Base-by-base conservation (phyloP, 169 alveolate genomes). In the Sarcocystis neurona region DNA sequence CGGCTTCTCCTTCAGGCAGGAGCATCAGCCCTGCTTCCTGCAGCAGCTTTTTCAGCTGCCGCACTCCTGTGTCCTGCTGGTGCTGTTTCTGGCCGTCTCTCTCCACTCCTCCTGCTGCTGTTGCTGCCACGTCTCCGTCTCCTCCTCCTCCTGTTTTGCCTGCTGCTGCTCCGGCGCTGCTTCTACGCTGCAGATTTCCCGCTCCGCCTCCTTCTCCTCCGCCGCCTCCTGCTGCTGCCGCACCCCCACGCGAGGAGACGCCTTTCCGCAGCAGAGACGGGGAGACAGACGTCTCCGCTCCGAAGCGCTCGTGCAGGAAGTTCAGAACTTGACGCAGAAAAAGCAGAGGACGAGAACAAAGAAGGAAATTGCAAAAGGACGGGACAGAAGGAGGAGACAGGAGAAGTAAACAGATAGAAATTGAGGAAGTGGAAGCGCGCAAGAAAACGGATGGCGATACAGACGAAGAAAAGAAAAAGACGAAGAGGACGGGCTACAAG, bases 21-120 rank as follows among this genome's bases (percentile, higher is more conserved):
- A 79, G 87, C 87, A 79, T 79, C 34, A 79, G 58, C 48, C 87
- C 87, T 27, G 72, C 77, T 39, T 79, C 87, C 56, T 79, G 70
- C 48, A 79, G 87, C 39, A 79, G 53, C 77, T 79, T 43, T 23
- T 79, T 60, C 87, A 79, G 77, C 87, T 79, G 77, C 44, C n/a
- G n/a, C n/a, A n/a, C n/a, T n/a, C n/a, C n/a, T n/a, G n/a, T n/a
- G n/a, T n/a, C n/a, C n/a, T n/a, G n/a, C n/a, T n/a, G n/a, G n/a
- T n/a, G n/a, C n/a, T n/a, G n/a, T n/a, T n/a, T n/a, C n/a, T n/a
- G n/a, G n/a, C n/a, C n/a, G n/a, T n/a, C n/a, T n/a, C n/a, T n/a
- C n/a, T n/a, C n/a, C n/a, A n/a, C n/a, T n/a, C n/a, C n/a, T 12
- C 4, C 34, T 15, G 27, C 75, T n/a, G 75, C 75, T 1, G 75